phyloP scores from a whole-genome alignment of 2,329 filamentous ascomycete species.

The Ascochyta koolunga region DNA sequence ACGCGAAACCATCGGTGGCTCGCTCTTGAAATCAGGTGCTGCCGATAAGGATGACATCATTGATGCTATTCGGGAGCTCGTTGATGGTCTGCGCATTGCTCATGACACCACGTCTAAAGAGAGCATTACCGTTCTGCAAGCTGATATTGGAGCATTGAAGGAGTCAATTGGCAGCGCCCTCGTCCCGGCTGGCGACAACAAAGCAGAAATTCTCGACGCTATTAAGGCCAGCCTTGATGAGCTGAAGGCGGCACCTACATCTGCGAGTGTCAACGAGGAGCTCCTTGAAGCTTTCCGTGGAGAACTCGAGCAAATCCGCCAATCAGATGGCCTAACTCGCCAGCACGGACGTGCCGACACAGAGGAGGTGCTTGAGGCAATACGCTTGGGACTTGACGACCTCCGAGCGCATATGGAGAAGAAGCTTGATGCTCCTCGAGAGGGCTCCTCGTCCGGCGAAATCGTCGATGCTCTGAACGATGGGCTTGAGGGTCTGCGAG shows the following conservation, averaged over 20 bases:
- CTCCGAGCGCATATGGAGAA: slow-evolving; percentile 57
- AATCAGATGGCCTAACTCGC: slow-evolving; percentile 49
- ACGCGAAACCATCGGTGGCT: slow-evolving; percentile 62
- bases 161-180: slow-evolving; percentile 51
- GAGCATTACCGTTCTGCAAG: slow-evolving; percentile 50
- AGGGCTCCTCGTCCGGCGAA: slow-evolving; percentile 61
- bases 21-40: slow-evolving; percentile 55
- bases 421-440: slow-evolving; percentile 59
- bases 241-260: slow-evolving; percentile 39
- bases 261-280: slow-evolving; percentile 53
- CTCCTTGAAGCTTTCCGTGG: slow-evolving; percentile 59
- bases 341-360: slow-evolving; percentile 51
- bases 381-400: slow-evolving; percentile 58
- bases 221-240: slow-evolving; percentile 48
- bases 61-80: slow-evolving; percentile 63
- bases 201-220: slow-evolving; percentile 51
- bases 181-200: slow-evolving; percentile 47
- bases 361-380: slow-evolving; percentile 57
- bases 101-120: slow-evolving; percentile 51
- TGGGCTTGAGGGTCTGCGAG: slow-evolving; percentile 75
- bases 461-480: slow-evolving; percentile 67
- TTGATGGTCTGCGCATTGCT: slow-evolving; percentile 52
- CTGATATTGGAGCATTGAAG: slow-evolving; percentile 52
- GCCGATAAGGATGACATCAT: slow-evolving; percentile 71
- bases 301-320: slow-evolving; percentile 57